A percentile compares a stretch with the other conserved stretches of the same genome.
Conservation (phyloP, 805 yeast species). For the Hanseniaspora hatyaiensis region DNA sequence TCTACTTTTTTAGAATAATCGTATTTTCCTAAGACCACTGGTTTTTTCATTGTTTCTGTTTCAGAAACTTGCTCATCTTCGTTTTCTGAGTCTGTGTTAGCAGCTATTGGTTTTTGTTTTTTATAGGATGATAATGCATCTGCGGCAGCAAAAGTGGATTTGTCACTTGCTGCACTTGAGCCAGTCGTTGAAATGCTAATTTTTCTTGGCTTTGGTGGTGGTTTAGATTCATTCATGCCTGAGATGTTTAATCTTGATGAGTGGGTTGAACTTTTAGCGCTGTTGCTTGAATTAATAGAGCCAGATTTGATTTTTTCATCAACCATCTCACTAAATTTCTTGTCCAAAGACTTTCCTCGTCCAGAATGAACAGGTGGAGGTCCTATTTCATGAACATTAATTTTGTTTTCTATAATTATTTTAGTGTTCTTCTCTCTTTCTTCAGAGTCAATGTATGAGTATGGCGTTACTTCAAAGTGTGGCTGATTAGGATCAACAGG, state of each 20-base stretch:
- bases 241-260: neutral
- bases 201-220: neutral
- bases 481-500: conserved; percentile 1
- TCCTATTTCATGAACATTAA: conserved; percentile 4
- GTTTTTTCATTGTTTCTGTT: neutral
- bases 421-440: conserved; percentile 6
- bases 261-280: too few species aligned
- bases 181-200: too few species aligned
- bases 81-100: too few species aligned
- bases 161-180: too few species aligned
- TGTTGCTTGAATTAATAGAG: too few species aligned
- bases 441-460: conserved; percentile 12
- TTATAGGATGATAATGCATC: too few species aligned
- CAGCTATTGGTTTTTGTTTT: too few species aligned
- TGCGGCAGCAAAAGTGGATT: too few species aligned
- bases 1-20: conserved; percentile 7
- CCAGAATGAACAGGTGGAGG: conserved; percentile 16
- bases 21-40: conserved; percentile 4
- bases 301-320: conserved; percentile 9
- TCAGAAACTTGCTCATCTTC: neutral
- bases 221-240: neutral
- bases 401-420: conserved; percentile 5
- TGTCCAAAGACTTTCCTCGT: neutral
- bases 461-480: conserved; percentile 12
- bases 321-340: conserved; percentile 10